Evolutionary conservation across 1,284 basidiomycete species (phyloP), one percentile per base, ranked within the genome.

Genomic region (Xerocomus amazonicus): DNA sequence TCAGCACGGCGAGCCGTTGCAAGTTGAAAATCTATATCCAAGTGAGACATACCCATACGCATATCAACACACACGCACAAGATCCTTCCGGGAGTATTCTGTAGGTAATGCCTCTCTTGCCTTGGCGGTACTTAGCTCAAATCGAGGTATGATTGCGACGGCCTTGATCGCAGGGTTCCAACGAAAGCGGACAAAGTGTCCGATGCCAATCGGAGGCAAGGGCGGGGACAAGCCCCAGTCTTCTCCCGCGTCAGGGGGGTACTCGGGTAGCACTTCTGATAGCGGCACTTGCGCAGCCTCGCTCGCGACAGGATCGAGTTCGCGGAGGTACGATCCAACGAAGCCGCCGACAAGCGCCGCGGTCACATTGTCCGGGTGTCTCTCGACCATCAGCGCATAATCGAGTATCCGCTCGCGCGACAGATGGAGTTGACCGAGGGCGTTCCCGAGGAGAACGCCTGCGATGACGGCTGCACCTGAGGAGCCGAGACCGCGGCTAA

Each of bases 341-440:
- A 99, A 99, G 0, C 97, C 97, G 35, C 97, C 97, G 29, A 98
- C 81, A 32, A 99, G 81, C 0, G 96, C 96, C 1, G 97, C 97
- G 0, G 97, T 97, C 57, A 99, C 96, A 68, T 99, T 99, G 73
- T 99, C 97, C 8, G 97, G 97, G 69, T 99, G 97, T 9, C 97
- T 82, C 71, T 99, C 97, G 61, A 99, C 95, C 97, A 99, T 99
- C 51, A 99, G 79, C 1, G 97, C 95, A 66, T 93, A 96, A 71
- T 99, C 97, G 50, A 99, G 81, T 59, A 97, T 76, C 27, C 97
- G 83, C 45, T 79, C 79, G 29, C 71, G 76, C 14, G 86, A 66
- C 12, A 99, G 80, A 23, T 77, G 66, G 53, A 99, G 78, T 43
- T 81, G 58, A 13, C 92, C 96, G 12, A 99, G 75, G 16, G 84